Evolutionary conservation across 1,284 basidiomycete genomes (phyloP).

Genomic region (Papiliotrema flavescens): DNA sequence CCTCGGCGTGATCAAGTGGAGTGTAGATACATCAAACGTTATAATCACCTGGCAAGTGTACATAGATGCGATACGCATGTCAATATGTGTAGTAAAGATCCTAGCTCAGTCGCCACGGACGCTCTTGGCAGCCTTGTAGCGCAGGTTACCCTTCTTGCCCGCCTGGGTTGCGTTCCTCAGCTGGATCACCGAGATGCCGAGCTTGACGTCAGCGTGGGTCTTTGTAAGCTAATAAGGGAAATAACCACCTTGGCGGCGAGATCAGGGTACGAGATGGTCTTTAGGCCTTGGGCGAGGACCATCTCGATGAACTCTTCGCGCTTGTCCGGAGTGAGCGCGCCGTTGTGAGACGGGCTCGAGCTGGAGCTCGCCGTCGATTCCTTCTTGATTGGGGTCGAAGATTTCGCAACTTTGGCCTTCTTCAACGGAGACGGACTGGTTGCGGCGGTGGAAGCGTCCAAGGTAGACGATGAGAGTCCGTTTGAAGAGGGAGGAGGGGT

Average conservation of each 20-base stretch:
- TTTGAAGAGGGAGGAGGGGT: not conserved
- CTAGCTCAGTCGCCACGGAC: constrained; percentile 12
- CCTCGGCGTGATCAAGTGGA: no score
- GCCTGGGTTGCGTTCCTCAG: constrained; percentile 27
- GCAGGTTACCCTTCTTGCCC: constrained; percentile 25
- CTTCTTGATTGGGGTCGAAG: not conserved
- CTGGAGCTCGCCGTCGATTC: not conserved
- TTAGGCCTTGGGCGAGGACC: not conserved
- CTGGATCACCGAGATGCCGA: constrained; percentile 15
- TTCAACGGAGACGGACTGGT: not conserved
- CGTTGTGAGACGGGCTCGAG: not conserved
- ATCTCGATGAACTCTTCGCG: not conserved
- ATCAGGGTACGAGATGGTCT: not conserved
- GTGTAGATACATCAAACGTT: no score
- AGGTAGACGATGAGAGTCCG: not conserved
- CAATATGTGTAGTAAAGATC: not conserved
- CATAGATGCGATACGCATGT: no score
- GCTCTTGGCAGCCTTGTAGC: constrained; percentile 24
- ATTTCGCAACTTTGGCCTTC: not conserved
- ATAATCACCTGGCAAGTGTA: no score
- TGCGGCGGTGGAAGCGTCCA: not conserved
- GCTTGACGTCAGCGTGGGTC: constrained; percentile 4
- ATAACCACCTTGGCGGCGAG: constrained; percentile 2
- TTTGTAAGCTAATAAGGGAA: not conserved
- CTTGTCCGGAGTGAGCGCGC: not conserved